phyloP scores from a whole-genome alignment of 1,284 basidiomycete genomes.

The Sparassis latifolia region DNA sequence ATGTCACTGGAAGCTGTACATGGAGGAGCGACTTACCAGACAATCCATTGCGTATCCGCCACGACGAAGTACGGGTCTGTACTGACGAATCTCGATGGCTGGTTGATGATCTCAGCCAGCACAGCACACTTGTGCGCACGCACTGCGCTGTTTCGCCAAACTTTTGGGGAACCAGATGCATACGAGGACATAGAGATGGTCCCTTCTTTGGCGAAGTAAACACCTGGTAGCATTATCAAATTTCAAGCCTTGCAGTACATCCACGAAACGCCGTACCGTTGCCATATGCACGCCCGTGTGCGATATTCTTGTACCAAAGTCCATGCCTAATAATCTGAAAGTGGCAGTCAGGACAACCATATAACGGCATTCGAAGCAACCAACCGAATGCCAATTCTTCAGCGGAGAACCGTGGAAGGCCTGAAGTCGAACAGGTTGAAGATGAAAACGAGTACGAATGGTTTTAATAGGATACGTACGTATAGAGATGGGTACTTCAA shows the following conservation, averaged over 20 bases:
- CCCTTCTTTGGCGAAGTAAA: constrained; percentile 58
- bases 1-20: no score
- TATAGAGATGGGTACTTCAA: constrained; percentile 46
- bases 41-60: constrained; percentile 53
- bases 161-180: constrained; percentile 25
- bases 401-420: constrained; percentile 58
- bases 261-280: constrained; percentile 33
- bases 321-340: constrained; percentile 58
- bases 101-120: constrained; percentile 56
- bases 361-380: constrained; percentile 6
- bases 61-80: constrained; percentile 48
- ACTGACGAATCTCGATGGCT: constrained; percentile 42
- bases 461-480: constrained; percentile 27
- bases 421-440: constrained; percentile 21
- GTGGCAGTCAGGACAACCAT: background rate
- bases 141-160: constrained; percentile 44
- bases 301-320: constrained; percentile 46
- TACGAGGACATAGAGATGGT: constrained; percentile 39
- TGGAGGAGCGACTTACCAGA: constrained; percentile 38
- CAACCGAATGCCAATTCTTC: constrained; percentile 59
- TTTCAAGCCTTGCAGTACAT: background rate
- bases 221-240: constrained; percentile 31
- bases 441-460: background rate
- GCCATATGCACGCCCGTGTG: constrained; percentile 52
- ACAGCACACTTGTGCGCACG: constrained; percentile 42